Percentiles rank a stretch among this genome's conserved stretches.
These are phyloP conservation scores for Chlamydomonas reinhardtii DNA, from an alignment of 163 green algal species.

Conservation along the genomic window DNA sequence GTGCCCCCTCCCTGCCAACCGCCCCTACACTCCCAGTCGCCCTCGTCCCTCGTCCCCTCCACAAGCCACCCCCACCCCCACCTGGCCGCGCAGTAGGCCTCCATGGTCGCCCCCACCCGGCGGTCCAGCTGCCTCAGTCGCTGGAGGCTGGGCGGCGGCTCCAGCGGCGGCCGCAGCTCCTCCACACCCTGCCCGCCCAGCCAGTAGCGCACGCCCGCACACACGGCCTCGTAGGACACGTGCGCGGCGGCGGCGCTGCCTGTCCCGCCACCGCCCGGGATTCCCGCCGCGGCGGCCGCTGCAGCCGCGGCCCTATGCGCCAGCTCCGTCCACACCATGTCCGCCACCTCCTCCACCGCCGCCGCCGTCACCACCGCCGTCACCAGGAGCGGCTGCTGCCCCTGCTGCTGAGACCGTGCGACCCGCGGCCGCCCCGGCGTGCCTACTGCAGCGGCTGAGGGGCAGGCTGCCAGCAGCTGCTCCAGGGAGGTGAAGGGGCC, in stretches of 20 bases:
- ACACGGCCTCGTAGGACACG: too few species aligned
- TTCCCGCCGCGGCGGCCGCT: too few species aligned
- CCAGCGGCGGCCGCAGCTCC: neutral
- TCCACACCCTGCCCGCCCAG: neutral
- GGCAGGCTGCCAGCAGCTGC: neutral
- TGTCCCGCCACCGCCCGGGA: too few species aligned
- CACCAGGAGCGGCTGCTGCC: too few species aligned
- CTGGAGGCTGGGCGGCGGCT: neutral
- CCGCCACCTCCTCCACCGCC: too few species aligned
- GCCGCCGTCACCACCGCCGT: too few species aligned
- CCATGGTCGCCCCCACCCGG: constrained; percentile 6
- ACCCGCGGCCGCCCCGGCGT: too few species aligned
- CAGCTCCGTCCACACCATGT: too few species aligned
- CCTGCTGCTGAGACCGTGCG: too few species aligned
- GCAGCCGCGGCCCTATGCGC: too few species aligned
- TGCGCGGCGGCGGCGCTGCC: too few species aligned
- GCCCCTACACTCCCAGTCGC: neutral
- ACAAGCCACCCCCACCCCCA: neutral
- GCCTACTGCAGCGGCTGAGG: neutral
- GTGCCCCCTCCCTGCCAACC: too few species aligned
- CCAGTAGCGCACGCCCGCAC: neutral
- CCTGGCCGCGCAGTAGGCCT: constrained; percentile 35
- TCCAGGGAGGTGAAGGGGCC: neutral
- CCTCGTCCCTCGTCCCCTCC: neutral
- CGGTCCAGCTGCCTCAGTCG: constrained; percentile 21